A percentile compares a stretch with the other conserved stretches of the same genome.
phyloP scores from a whole-genome alignment of 306 rosid species.

The Vigna mungo region DNA sequence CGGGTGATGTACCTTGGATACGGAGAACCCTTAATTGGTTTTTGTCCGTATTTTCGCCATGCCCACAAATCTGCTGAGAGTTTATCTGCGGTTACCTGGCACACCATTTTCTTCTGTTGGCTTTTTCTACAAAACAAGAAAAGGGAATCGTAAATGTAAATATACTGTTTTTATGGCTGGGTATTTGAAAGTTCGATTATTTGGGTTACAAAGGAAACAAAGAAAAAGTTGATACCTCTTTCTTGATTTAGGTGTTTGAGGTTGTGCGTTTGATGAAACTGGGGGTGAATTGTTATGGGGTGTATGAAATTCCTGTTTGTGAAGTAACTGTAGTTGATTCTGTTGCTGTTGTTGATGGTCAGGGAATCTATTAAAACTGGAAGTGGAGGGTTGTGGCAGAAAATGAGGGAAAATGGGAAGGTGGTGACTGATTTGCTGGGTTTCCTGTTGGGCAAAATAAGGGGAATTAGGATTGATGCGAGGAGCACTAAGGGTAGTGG shows the following conservation, averaged over 20 bases:
- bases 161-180: neutral
- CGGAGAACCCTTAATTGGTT: conserved; percentile 86
- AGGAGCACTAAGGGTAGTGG: conserved; percentile 5
- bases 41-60: conserved; percentile 85
- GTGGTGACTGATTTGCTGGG: conserved; percentile 15
- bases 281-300: conserved; percentile 37
- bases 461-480: conserved; percentile 46
- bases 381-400: conserved; percentile 37
- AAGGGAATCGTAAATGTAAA: neutral
- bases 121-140: conserved; percentile 52
- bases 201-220: neutral
- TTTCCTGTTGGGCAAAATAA: conserved; percentile 45
- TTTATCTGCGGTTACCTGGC: conserved; percentile 65
- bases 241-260: conserved; percentile 56
- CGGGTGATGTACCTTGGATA: conserved; percentile 65
- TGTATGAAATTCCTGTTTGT: conserved; percentile 32
- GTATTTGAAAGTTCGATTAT: neutral
- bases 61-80: conserved; percentile 84
- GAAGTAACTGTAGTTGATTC: conserved; percentile 12
- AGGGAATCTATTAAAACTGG: conserved; percentile 41
- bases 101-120: conserved; percentile 63
- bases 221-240: conserved; percentile 54
- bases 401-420: conserved; percentile 38
- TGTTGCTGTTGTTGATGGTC: conserved; percentile 34
- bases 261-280: conserved; percentile 40